Evolutionary conservation across 1,284 basidiomycete genomes (phyloP).

Genomic region (Ustilago nuda): DNA sequence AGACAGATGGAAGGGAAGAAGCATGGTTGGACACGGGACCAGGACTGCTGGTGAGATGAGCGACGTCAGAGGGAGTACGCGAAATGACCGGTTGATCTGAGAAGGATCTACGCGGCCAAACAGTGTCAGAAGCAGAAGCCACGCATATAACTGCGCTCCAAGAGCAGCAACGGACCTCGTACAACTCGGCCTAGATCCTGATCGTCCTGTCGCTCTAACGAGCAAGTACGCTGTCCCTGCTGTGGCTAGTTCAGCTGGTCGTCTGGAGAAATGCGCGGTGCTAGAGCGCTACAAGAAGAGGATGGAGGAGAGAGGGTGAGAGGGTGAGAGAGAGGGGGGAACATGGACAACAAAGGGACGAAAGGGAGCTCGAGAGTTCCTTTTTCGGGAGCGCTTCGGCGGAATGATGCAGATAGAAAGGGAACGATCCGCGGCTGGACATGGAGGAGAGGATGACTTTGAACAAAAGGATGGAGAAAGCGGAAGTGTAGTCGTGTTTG

Average conservation of each 20-base stretch:
- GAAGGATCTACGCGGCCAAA: slow-evolving; percentile 16
- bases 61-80: not conserved
- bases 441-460: not conserved
- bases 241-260: not conserved
- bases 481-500: not conserved
- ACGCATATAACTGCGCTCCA: not conserved
- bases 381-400: slow-evolving; percentile 14
- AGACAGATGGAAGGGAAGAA: slow-evolving; percentile 2
- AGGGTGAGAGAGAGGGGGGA: not conserved
- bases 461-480: not conserved
- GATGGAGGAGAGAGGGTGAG: not conserved
- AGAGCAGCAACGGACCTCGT: not conserved
- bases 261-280: not conserved
- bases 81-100: slow-evolving; percentile 8
- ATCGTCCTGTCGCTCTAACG: not conserved
- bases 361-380: not conserved
- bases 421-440: not conserved
- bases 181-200: not conserved
- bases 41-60: not conserved
- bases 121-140: slow-evolving; percentile 5
- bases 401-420: not conserved
- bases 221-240: not conserved
- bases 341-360: slow-evolving; percentile 1
- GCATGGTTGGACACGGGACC: not conserved
- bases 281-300: not conserved